A percentile compares a stretch with the other conserved stretches of the same genome.
Conservation (phyloP, 495 filamentous ascomycete genomes). For the Apodospora peruviana region DNA sequence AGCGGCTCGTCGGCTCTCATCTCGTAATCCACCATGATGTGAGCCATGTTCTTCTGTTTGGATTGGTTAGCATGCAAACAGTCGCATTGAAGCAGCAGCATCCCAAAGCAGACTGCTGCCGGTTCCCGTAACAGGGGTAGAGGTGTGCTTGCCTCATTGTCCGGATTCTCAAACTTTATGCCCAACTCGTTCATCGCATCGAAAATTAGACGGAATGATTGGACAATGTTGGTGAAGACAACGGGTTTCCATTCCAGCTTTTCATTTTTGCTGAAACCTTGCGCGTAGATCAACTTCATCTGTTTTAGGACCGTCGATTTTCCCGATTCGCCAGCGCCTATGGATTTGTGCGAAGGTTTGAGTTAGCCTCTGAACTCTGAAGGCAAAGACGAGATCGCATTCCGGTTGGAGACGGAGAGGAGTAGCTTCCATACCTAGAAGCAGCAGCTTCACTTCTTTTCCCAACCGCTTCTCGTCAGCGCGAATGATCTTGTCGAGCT, state of each 20-base stretch:
- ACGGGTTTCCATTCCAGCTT: slow-evolving; percentile 89
- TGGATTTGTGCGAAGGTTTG: too few relatives aligned
- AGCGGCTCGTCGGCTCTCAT: slow-evolving; percentile 71
- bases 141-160: slow-evolving; percentile 66
- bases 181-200: slow-evolving; percentile 89
- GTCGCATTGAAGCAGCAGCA: not conserved
- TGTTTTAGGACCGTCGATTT: slow-evolving; percentile 99
- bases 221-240: slow-evolving; percentile 87
- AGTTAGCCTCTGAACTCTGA: too few relatives aligned
- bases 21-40: slow-evolving; percentile 60
- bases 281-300: slow-evolving; percentile 96
- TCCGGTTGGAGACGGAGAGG: not conserved
- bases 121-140: too few relatives aligned
- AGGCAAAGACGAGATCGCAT: not conserved
- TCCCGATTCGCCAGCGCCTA: slow-evolving; percentile 94
- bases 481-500: slow-evolving; percentile 73
- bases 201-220: slow-evolving; percentile 81
- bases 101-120: too few relatives aligned
- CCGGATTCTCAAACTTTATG: slow-evolving; percentile 67
- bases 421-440: slow-evolving; percentile 58
- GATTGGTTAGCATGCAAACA: slow-evolving; percentile 10
- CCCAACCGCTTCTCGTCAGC: slow-evolving; percentile 76
- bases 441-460: slow-evolving; percentile 76
- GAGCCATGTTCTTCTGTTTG: slow-evolving; percentile 45
- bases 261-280: slow-evolving; percentile 87